Percentiles rank a stretch among this genome's conserved stretches.
These are phyloP conservation scores for Scalesia atractyloides DNA, from an alignment of 129 eudicot species.

Conservation along the genomic window DNA sequence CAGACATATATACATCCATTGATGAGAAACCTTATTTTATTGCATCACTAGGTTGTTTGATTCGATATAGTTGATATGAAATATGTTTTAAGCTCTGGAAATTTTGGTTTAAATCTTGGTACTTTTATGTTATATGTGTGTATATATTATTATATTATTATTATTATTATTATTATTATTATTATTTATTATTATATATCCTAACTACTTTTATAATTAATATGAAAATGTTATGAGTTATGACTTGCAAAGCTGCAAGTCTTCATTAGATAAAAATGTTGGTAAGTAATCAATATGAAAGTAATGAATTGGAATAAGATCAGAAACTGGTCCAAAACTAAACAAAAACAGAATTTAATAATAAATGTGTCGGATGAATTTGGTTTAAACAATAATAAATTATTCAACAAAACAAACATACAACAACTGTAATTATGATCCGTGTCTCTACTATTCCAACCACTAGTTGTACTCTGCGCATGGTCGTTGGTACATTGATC, in stretches of 20 bases:
- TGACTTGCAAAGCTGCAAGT: not conserved
- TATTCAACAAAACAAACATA: conserved; percentile 18
- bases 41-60: too few relatives aligned
- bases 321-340: conserved; percentile 9
- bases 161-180: too few relatives aligned
- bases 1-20: too few relatives aligned
- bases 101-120: too few relatives aligned
- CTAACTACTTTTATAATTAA: too few relatives aligned
- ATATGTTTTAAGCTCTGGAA: too few relatives aligned
- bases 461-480: conserved; percentile 33
- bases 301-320: conserved; percentile 15
- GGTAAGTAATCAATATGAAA: conserved; percentile 27
- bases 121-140: too few relatives aligned
- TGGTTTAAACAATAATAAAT: conserved; percentile 19
- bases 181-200: too few relatives aligned
- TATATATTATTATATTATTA: too few relatives aligned
- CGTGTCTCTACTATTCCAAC: conserved; percentile 25
- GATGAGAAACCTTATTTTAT: too few relatives aligned
- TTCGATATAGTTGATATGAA: too few relatives aligned
- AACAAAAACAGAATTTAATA: conserved; percentile 30
- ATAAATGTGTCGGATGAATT: conserved; percentile 40
- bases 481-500: conserved; percentile 14
- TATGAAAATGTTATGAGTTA: not conserved
- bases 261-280: conserved; percentile 17
- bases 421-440: conserved; percentile 38